These are phyloP conservation scores for Melampsora larici-populina DNA, from an alignment of 1,284 basidiomycete genomes.

Conservation along the genomic window DNA sequence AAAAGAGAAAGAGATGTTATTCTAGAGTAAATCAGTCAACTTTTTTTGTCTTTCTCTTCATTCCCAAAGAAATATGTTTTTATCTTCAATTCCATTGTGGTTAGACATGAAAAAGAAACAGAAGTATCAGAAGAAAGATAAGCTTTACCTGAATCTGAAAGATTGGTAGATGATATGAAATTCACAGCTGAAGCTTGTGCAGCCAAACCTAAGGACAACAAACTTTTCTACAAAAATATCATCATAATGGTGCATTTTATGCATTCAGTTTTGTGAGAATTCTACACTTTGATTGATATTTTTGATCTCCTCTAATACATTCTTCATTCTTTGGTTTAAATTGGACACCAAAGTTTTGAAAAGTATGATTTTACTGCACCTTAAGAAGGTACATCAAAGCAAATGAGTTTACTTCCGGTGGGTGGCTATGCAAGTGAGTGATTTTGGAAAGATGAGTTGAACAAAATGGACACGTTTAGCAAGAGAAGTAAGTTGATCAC, in stretches of 20 bases:
- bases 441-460: conserved; percentile 87
- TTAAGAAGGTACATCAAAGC: conserved; percentile 72
- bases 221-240: conserved; percentile 95
- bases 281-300: conserved; percentile 10
- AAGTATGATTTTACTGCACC: conserved; percentile 82
- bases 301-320: neutral
- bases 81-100: neutral
- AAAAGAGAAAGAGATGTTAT: no score
- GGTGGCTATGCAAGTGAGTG: conserved; percentile 92
- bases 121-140: conserved; percentile 85
- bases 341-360: conserved; percentile 83
- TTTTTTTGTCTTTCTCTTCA: neutral
- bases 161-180: conserved; percentile 84
- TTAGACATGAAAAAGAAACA: conserved; percentile 70
- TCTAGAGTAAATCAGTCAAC: conserved; percentile 50
- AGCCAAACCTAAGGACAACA: conserved; percentile 80
- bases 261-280: conserved; percentile 60
- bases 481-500: conserved; percentile 14
- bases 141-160: conserved; percentile 84
- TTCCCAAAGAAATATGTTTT: neutral
- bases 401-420: conserved; percentile 82
- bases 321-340: neutral
- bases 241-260: conserved; percentile 99
- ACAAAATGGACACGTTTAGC: conserved; percentile 59
- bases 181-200: conserved; percentile 73